These are phyloP conservation scores for Neostapfia colusana DNA, from an alignment of 176 grass and related monocot genomes.

Conservation along the genomic window DNA sequence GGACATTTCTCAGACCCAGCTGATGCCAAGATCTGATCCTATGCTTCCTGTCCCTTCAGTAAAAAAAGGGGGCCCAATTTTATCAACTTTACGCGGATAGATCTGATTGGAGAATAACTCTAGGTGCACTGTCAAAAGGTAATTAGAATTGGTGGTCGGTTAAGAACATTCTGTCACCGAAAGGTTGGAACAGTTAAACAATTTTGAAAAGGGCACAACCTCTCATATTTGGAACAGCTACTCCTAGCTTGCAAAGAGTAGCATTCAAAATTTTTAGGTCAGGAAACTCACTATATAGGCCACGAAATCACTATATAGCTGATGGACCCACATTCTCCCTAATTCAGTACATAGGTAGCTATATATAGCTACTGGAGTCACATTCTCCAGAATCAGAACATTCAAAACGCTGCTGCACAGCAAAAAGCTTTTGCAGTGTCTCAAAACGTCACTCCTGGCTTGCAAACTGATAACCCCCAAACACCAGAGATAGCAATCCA, in stretches of 20 bases:
- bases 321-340: constrained; percentile 25
- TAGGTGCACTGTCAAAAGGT: constrained; percentile 42
- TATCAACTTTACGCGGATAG: constrained; percentile 43
- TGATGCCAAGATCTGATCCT: constrained; percentile 52
- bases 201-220: constrained; percentile 14
- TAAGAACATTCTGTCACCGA: constrained; percentile 56
- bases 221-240: not conserved
- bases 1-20: constrained; percentile 42
- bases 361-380: constrained; percentile 17
- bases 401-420: constrained; percentile 23
- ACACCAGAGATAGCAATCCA: no score
- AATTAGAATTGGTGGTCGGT: constrained; percentile 36
- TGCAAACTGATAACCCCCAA: not conserved
- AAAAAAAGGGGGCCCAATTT: constrained; percentile 13
- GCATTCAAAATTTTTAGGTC: constrained; percentile 1
- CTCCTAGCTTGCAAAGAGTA: constrained; percentile 17
- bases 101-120: constrained; percentile 36
- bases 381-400: constrained; percentile 50
- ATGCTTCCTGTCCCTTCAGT: constrained; percentile 30
- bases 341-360: constrained; percentile 28
- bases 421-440: constrained; percentile 28
- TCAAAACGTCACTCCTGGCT: constrained; percentile 37
- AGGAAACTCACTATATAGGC: constrained; percentile 14
- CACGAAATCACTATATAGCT: constrained; percentile 5
- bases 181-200: constrained; percentile 39